These are phyloP conservation scores for Huntiella omanensis DNA, from an alignment of 2,329 filamentous ascomycete species.

Conservation along the genomic window DNA sequence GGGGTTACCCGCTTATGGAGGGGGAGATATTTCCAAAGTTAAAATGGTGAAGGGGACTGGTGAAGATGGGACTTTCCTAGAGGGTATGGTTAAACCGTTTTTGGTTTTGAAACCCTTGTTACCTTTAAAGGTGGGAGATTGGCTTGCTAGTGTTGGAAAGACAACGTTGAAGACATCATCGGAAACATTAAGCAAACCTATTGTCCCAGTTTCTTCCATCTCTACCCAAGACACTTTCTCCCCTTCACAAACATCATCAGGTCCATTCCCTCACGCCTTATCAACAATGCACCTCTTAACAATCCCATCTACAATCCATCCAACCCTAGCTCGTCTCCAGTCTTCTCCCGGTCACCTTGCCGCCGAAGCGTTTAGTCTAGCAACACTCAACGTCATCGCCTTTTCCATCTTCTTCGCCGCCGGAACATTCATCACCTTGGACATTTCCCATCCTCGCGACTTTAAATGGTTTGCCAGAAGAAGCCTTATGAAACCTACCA, in stretches of 20 bases:
- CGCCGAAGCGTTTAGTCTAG: conserved; percentile 64
- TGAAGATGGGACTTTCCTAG: conserved; percentile 1
- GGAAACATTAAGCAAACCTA: neutral
- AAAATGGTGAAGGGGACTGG: neutral
- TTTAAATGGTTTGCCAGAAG: conserved; percentile 32
- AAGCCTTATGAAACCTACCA: conserved; percentile 19
- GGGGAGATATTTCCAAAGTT: neutral
- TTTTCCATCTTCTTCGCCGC: conserved; percentile 59
- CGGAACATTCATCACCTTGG: conserved; percentile 55
- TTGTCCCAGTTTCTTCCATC: neutral
- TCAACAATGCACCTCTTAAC: conserved; percentile 16
- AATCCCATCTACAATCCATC: conserved; percentile 12
- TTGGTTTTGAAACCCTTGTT: neutral
- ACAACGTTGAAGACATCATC: neutral
- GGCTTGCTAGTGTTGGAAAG: conserved; percentile 1
- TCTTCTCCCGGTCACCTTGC: conserved; percentile 55
- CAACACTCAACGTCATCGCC: conserved; percentile 67
- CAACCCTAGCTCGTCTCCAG: conserved; percentile 13
- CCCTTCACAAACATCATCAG: neutral
- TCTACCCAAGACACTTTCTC: neutral
- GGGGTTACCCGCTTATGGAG: neutral
- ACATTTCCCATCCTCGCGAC: conserved; percentile 53
- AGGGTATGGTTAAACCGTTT: conserved; percentile 2
- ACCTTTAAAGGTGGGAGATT: neutral
- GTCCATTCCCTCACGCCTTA: conserved; percentile 2